Evolutionary conservation across 192 early-diverging fungal species (phyloP).

Genomic region (Coemansia sp.): DNA sequence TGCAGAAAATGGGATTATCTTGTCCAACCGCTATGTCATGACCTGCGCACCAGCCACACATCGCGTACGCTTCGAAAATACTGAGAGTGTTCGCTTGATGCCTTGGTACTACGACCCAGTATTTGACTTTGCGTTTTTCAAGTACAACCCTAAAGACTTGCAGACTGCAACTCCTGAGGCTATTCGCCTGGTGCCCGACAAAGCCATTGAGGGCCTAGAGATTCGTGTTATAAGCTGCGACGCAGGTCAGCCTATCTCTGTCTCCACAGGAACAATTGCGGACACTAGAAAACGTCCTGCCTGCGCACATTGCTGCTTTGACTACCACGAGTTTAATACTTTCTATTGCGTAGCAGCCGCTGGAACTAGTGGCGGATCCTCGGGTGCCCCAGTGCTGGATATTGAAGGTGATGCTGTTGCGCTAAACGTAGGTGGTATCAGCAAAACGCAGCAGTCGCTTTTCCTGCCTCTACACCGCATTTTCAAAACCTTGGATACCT

Average conservation of each 20-base stretch:
- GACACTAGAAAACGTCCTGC: conserved; percentile 58
- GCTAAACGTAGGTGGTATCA: conserved; percentile 56
- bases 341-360: conserved; percentile 69
- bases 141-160: conserved; percentile 63
- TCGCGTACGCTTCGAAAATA: conserved; percentile 61
- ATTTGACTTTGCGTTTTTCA: conserved; percentile 72
- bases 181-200: conserved; percentile 54
- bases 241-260: conserved; percentile 67
- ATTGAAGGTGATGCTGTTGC: conserved; percentile 71
- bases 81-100: conserved; percentile 61
- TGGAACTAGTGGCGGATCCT: conserved; percentile 58
- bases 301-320: conserved; percentile 58
- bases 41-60: conserved; percentile 61
- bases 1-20: conserved; percentile 59
- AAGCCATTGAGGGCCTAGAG: conserved; percentile 62
- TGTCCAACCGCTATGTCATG: conserved; percentile 70
- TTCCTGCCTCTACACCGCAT: conserved; percentile 68
- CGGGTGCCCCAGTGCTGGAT: conserved; percentile 66
- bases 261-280: conserved; percentile 57
- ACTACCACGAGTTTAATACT: conserved; percentile 64
- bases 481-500: conserved; percentile 52
- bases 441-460: conserved; percentile 56
- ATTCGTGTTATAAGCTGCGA: conserved; percentile 69
- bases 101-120: conserved; percentile 70
- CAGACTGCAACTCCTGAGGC: background rate